A percentile compares a stretch with the other conserved stretches of the same genome.
These are phyloP conservation scores for Anthoceros angustus DNA, from an alignment of 225 moss, liverwort and hornwort species.

Conservation along the genomic window DNA sequence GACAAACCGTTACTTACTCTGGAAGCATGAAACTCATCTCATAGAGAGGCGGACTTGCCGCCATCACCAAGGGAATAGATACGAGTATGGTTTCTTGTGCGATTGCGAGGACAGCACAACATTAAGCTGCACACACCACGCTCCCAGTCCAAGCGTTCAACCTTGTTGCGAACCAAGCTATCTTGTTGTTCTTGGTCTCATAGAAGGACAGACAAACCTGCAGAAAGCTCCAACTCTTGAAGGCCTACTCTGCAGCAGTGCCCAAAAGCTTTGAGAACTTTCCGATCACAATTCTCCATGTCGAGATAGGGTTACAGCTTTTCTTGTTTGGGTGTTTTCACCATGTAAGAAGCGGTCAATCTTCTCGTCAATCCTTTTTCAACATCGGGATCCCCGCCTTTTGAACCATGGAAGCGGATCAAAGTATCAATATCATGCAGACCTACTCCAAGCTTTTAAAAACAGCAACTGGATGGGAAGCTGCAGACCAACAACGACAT, in stretches of 20 bases:
- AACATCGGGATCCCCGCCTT: constrained; percentile 64
- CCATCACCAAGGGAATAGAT: constrained; percentile 10
- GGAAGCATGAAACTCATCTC: background rate
- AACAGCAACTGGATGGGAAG: background rate
- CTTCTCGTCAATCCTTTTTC: constrained; percentile 95
- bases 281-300: background rate
- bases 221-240: constrained; percentile 2
- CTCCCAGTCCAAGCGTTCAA: constrained; percentile 65
- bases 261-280: background rate
- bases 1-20: background rate
- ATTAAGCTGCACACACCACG: constrained; percentile 70
- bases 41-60: constrained; percentile 24
- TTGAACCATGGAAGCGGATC: constrained; percentile 13
- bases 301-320: constrained; percentile 25
- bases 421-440: background rate
- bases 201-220: constrained; percentile 76
- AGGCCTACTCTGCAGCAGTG: too few species aligned
- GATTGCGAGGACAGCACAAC: constrained; percentile 41
- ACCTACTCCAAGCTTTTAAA: background rate
- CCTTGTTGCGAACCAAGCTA: constrained; percentile 66
- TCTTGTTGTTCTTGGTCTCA: constrained; percentile 58
- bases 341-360: constrained; percentile 82
- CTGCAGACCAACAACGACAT: constrained; percentile 22
- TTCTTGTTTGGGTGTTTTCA: constrained; percentile 97
- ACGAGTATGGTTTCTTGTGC: constrained; percentile 28